A percentile compares a stretch with the other conserved stretches of the same genome.
Evolutionary conservation across 208 protist species (phyloP).

Genomic region (Trypanosoma congolense): DNA sequence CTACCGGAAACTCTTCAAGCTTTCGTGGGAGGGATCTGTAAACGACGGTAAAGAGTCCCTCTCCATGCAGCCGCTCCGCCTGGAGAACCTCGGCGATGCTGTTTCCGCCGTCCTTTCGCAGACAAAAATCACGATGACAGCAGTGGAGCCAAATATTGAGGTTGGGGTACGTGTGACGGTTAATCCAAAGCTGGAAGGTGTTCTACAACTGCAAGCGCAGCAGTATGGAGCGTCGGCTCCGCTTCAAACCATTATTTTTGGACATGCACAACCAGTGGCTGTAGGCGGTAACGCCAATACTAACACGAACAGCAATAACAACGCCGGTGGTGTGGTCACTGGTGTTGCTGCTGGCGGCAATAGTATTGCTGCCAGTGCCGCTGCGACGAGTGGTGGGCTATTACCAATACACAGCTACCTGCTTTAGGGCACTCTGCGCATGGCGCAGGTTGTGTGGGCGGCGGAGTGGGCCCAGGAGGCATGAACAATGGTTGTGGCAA

Average conservation of each 20-base stretch:
- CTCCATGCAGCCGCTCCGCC: conserved; percentile 47
- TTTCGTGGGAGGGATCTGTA: conserved; percentile 42
- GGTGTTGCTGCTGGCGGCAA: not conserved
- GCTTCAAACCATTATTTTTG: conserved; percentile 46
- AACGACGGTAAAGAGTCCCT: conserved; percentile 42
- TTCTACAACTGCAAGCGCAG: conserved; percentile 70
- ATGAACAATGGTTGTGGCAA: not conserved
- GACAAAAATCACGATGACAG: conserved; percentile 51
- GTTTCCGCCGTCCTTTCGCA: conserved; percentile 49
- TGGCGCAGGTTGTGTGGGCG: not conserved
- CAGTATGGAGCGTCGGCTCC: conserved; percentile 70
- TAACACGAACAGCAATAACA: conserved; percentile 1
- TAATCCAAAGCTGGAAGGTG: conserved; percentile 58
- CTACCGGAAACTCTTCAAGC: conserved; percentile 81
- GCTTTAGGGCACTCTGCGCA: not conserved
- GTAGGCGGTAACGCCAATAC: conserved; percentile 1
- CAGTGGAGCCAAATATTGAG: conserved; percentile 55
- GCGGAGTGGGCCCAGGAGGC: too few relatives aligned
- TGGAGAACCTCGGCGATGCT: conserved; percentile 27
- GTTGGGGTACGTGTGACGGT: conserved; percentile 39
- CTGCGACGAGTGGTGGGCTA: not conserved
- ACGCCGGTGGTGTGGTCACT: too few relatives aligned
- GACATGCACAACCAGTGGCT: conserved; percentile 13
- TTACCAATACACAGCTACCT: not conserved
- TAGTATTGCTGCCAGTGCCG: not conserved